phyloP scores from a whole-genome alignment of 2,329 filamentous ascomycete genomes.

The Trichophaea hybrida region DNA sequence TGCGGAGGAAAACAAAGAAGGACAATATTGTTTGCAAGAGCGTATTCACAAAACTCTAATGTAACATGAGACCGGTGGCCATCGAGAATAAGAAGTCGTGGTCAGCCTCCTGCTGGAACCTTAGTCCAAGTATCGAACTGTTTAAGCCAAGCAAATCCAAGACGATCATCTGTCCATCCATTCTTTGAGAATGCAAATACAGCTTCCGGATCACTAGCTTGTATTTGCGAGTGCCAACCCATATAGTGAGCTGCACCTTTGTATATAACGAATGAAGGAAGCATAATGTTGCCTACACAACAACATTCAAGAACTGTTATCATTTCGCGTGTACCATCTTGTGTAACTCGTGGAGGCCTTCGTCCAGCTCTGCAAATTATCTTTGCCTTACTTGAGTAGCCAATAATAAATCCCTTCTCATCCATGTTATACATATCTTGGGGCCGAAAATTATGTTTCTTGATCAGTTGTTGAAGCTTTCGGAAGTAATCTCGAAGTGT shows the following conservation, averaged over 20 bases:
- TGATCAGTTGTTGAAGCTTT: background rate
- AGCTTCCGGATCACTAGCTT: background rate
- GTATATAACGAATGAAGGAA: constrained; percentile 12
- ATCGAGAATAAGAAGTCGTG: constrained; percentile 16
- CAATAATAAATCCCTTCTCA: no score
- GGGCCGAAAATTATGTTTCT: background rate
- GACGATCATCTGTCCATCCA: constrained; percentile 12
- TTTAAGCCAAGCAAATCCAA: constrained; percentile 9
- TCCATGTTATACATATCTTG: constrained; percentile 6
- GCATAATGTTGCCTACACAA: background rate
- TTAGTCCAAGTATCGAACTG: constrained; percentile 10
- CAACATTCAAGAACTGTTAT: constrained; percentile 11
- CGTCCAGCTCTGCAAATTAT: constrained; percentile 4
- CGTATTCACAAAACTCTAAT: constrained; percentile 7
- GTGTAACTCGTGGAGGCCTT: constrained; percentile 1
- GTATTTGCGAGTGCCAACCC: constrained; percentile 7
- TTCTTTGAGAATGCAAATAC: constrained; percentile 10
- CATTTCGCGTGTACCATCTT: no score
- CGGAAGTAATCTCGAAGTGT: constrained; percentile 4
- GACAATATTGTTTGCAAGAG: constrained; percentile 15
- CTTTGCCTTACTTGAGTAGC: constrained; percentile 4
- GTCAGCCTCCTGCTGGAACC: background rate
- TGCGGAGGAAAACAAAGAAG: constrained; percentile 15
- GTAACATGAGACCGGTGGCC: constrained; percentile 18
- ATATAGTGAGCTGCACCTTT: constrained; percentile 12